Conservation (phyloP, 257 asterid species). For the Plantago ovata region DNA sequence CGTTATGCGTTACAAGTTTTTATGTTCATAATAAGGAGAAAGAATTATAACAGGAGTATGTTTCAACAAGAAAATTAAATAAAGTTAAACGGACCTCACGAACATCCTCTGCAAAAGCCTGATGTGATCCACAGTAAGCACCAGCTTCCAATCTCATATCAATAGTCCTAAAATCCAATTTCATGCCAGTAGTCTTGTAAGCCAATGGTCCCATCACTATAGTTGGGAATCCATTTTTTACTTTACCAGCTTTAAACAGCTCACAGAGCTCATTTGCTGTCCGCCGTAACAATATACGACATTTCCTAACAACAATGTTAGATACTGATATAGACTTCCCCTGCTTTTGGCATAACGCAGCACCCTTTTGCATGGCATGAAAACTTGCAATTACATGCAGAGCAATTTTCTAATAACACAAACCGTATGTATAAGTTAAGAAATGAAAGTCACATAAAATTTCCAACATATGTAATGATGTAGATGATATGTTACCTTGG, state of each 20-base stretch:
- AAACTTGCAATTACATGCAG: background rate
- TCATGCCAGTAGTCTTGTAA: too few species aligned
- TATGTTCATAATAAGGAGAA: too few species aligned
- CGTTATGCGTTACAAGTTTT: too few species aligned
- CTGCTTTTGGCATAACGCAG: conserved; percentile 22
- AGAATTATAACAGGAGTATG: too few species aligned
- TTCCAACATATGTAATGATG: background rate
- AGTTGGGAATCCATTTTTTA: too few species aligned
- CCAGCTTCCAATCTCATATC: conserved; percentile 55
- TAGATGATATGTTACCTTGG: conserved; percentile 38
- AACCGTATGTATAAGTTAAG: background rate
- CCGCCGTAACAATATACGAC: conserved; percentile 39
- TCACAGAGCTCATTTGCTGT: conserved; percentile 38
- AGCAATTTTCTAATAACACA: conserved; percentile 6
- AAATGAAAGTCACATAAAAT: background rate
- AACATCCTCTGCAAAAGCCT: conserved; percentile 52
- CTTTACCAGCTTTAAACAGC: conserved; percentile 31
- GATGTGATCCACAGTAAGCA: conserved; percentile 49
- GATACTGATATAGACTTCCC: conserved; percentile 22
- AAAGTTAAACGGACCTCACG: conserved; percentile 34
- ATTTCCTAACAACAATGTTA: conserved; percentile 43
- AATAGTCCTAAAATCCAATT: conserved; percentile 41
- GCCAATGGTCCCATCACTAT: too few species aligned
- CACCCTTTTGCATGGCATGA: background rate
- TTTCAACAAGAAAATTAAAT: background rate